phyloP scores from a whole-genome alignment of 305 asterid species.

The Galium porrigens region DNA sequence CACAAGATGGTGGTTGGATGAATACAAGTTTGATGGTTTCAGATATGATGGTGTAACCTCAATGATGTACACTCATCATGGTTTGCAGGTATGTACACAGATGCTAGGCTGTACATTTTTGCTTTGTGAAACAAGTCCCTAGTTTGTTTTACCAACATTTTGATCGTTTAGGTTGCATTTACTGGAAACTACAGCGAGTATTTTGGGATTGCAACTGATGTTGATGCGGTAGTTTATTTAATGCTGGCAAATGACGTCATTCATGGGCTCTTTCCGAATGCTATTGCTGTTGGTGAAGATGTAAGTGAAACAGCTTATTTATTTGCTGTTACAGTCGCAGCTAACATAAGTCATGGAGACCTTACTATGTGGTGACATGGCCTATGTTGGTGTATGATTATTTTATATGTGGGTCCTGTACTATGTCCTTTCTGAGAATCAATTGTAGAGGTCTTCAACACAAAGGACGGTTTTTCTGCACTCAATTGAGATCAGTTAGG shows the following conservation, averaged over 20 bases:
- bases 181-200: slow-evolving; percentile 93
- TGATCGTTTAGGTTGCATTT: slow-evolving; percentile 45
- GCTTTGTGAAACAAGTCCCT: background rate
- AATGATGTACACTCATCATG: slow-evolving; percentile 99
- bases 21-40: slow-evolving; percentile 96
- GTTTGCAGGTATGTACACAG: slow-evolving; percentile 51
- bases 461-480: background rate
- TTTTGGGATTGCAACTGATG: slow-evolving; percentile 74
- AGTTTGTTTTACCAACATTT: slow-evolving; percentile 20
- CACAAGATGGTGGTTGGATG: slow-evolving; percentile 99
- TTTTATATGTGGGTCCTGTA: background rate
- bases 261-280: slow-evolving; percentile 83
- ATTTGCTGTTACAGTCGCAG: background rate
- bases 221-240: slow-evolving; percentile 92
- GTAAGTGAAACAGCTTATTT: slow-evolving; percentile 35
- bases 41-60: slow-evolving; percentile 99
- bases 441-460: background rate
- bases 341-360: background rate
- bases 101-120: slow-evolving; percentile 3
- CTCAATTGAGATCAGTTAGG: background rate
- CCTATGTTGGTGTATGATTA: background rate
- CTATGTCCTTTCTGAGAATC: background rate
- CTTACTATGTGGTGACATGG: background rate
- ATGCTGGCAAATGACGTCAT: slow-evolving; percentile 94
- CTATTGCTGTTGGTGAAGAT: slow-evolving; percentile 89